These are phyloP conservation scores for Phylloporus scabripes DNA, from an alignment of 768 basidiomycete genomes.

Conservation along the genomic window DNA sequence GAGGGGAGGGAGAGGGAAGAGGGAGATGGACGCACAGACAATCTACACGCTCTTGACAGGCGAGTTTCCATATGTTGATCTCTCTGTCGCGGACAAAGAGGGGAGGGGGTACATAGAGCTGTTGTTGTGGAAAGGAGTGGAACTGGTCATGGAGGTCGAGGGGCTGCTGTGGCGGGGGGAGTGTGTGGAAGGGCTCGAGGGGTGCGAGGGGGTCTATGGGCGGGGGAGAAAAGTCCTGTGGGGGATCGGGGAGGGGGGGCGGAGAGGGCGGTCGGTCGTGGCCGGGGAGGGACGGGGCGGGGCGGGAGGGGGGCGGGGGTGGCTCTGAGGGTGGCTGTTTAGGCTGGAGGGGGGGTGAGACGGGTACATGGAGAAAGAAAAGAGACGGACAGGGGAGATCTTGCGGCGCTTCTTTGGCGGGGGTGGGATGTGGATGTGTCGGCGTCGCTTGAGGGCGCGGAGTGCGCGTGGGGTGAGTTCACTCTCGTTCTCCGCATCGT, in stretches of 20 bases:
- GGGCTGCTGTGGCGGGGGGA: slow-evolving; percentile 11
- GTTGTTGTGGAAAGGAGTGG: slow-evolving; percentile 21
- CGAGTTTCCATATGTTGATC: slow-evolving; percentile 33
- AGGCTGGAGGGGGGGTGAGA: neutral
- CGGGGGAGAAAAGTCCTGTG: slow-evolving; percentile 1
- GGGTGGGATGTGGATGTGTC: slow-evolving; percentile 25
- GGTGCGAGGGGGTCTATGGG: slow-evolving; percentile 24
- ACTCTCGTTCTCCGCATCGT: slow-evolving; percentile 20
- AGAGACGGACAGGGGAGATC: slow-evolving; percentile 8
- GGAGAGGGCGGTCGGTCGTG: slow-evolving; percentile 20
- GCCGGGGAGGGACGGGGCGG: slow-evolving; percentile 21
- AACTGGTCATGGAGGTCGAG: slow-evolving; percentile 24
- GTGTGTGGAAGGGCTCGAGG: slow-evolving; percentile 16
- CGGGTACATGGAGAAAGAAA: neutral
- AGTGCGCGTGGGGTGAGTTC: slow-evolving; percentile 32
- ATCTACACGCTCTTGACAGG: slow-evolving; percentile 32
- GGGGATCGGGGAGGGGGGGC: slow-evolving; percentile 2
- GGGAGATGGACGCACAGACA: slow-evolving; percentile 21
- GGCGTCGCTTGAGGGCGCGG: slow-evolving; percentile 31
- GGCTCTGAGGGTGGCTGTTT: neutral
- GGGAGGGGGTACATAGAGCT: slow-evolving; percentile 27
- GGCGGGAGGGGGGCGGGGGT: slow-evolving; percentile 11
- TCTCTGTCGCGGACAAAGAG: slow-evolving; percentile 29
- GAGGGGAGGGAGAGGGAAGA: neutral
- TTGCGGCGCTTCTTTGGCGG: slow-evolving; percentile 22